Conservation (phyloP, 768 basidiomycete genomes). For the Tremella fuciformis region DNA sequence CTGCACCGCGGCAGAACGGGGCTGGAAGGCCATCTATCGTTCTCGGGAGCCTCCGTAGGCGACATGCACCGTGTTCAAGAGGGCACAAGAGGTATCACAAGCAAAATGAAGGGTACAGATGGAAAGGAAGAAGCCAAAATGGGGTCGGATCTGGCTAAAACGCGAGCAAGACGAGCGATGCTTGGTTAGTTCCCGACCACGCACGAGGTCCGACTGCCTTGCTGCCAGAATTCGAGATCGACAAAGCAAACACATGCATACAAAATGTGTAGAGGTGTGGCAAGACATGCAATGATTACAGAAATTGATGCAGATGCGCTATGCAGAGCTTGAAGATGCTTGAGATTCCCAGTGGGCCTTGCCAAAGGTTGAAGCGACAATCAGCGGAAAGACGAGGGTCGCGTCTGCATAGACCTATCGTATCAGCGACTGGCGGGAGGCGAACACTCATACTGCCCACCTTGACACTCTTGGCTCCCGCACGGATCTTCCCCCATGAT, state of each 20-base stretch:
- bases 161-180: no score
- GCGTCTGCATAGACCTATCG: constrained; percentile 87
- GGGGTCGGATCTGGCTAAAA: no score
- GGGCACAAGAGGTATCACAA: no score
- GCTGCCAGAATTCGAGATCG: no score
- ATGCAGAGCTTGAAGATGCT: constrained; percentile 1
- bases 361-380: constrained; percentile 93
- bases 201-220: no score
- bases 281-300: constrained; percentile 5
- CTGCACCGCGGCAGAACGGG: constrained; percentile 41
- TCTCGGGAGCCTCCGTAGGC: no score
- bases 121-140: no score
- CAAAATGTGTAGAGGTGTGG: not conserved
- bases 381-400: constrained; percentile 88
- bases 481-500: constrained; percentile 96
- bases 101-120: no score
- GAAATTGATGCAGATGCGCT: not conserved
- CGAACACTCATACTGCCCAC: constrained; percentile 39
- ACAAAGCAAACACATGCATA: not conserved
- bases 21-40: constrained; percentile 22
- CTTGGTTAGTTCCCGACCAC: no score
- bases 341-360: constrained; percentile 53
- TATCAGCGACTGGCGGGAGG: constrained; percentile 3
- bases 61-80: no score
- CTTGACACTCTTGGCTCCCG: constrained; percentile 58